Evolutionary conservation across 1,284 basidiomycete genomes (phyloP), one percentile per base, ranked within the genome.

Genomic region (Pascua sp.): DNA sequence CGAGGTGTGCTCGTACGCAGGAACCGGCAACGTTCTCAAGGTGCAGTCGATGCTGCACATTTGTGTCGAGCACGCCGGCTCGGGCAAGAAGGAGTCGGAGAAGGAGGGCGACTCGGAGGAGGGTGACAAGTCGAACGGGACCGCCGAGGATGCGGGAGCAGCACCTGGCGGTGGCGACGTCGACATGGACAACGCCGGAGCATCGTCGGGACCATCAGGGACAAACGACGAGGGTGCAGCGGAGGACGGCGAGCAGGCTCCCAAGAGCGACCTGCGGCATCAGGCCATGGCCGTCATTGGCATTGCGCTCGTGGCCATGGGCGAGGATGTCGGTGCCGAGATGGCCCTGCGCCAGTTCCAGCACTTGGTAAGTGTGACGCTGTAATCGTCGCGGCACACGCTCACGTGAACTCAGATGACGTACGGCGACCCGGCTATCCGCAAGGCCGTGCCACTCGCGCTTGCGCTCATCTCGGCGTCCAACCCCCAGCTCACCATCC

Each of bases 291-390:
- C 96, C 12, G 92, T 96, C 43, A 83, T 99, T 47, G 95, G 91
- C 45, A 91, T 98, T 67, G 89, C 95, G 0, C 78, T 98, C 49
- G 89, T 98, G 44, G 89, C 95, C 1, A 98, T 98, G 94, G 96
- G 96, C 43, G 96, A 98, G 77, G 95, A 98, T 49, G 88, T 98
- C 47, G 96, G 96, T 51, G 86, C 94, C 4, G 93, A 98, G 78
- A 99, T 99, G 94, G 88, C 89, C 4, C 78, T 96, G 63, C 81
- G 93, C 67, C 90, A 93, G 70, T 93, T 97, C 81, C 94, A 95
- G 76, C 93, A 97, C 73, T 80, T 96, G 57, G 24, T 32, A 32
- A 32, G 24, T 32, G 3, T 32, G 24, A 32, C 24, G 7, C 24
- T 32, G 24, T 32, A 3, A 32, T 32, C 24, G 24, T 32, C 24